Base-by-base conservation (phyloP, 305 asterid genomes). In the Galium porrigens region DNA sequence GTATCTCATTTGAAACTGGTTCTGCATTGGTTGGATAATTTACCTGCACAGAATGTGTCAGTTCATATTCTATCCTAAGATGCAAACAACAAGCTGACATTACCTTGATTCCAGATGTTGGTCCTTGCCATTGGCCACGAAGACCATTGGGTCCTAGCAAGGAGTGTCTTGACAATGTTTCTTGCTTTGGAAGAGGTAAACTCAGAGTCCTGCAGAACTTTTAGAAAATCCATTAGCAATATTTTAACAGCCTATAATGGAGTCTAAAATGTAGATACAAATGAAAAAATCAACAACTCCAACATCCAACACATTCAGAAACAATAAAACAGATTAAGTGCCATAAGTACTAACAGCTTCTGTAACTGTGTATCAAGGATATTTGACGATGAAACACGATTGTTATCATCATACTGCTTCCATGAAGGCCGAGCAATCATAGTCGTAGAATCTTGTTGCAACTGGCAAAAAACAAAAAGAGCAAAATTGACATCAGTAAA, bases 121-220 rank as follows among this genome's bases (percentile, higher is more conserved):
- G 90, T 71, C 85, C 86, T 60, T 68, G 74, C 96, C 94, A 83
- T 67, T 86, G 94, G 76, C 90, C 86, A 69, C 72, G 86, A 74
- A 88, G 95, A 73, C 95, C 96, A 80, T 75, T 83, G 58, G 94
- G 94, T 58, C 97, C 97, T 66, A 89, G 78, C 64, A 94, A 63
- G 11, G 99, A 89, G 86, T 89, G 99, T 70, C 94, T 86, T 55
- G 97, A 89, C 73, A 94, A 74, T 20, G 97, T 89, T 76, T 94
- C 99, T 76, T 87, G 86, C 81, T 85, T 94, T 67, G 97, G 96
- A 72, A 74, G 88, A 69, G 97, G 94, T 65, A 87, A 76, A 68
- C 80, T 72, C 75, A 87, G 82, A 79, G 89, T 81, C 78, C 99
- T 94, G 89, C 71, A 79, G 69, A 70, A 60, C 73, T 76, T 58